Evolutionary conservation across 2,329 filamentous ascomycete genomes (phyloP), one percentile per base, ranked within the genome.

Genomic region (Arthrobotrys entomopaga): DNA sequence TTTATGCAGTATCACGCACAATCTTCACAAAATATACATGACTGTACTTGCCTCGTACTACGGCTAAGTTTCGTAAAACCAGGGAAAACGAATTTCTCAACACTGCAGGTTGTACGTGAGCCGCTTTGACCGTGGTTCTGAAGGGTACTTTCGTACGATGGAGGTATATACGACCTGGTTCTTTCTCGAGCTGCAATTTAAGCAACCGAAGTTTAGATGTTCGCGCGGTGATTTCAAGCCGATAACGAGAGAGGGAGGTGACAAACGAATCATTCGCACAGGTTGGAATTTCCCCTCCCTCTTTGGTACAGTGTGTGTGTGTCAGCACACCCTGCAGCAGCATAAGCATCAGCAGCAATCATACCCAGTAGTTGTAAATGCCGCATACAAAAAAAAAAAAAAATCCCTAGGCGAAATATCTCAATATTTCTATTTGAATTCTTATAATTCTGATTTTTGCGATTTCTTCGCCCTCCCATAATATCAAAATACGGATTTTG

Each of bases 381-480:
- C 70, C 70, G 70, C 70, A 74, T 74, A 74, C 61, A 66, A 74
- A 67, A 53, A 29, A n/a, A n/a, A n/a, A n/a, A n/a, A n/a, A n/a
- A n/a, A n/a, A n/a, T n/a, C n/a, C n/a, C n/a, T 24, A 43, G 10
- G 29, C n/a, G 16, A 7, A 46, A n/a, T n/a, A 40, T 46, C 4
- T 15, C 16, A 46, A 46, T 13, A 7, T n/a, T 46, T 15, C 6
- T 46, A 6, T 46, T 46, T 5, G 15, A 46, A 46, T 46, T 46
- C 16, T 34, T 56, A 42, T 16, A 24, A 56, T 56, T 11, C 22
- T 53, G 26, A 54, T 54, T 53, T 60, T 60, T 59, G 64, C 29
- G 53, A 67, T 59, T 67, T 48, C 46, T 40, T 59, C 22, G n/a
- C 6, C 2, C 11, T 49, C 2, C 11, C 40, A 60, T 67, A 53